Evolutionary conservation across 2,329 filamentous ascomycete species (phyloP).

Genomic region (Chaetomium sp.): DNA sequence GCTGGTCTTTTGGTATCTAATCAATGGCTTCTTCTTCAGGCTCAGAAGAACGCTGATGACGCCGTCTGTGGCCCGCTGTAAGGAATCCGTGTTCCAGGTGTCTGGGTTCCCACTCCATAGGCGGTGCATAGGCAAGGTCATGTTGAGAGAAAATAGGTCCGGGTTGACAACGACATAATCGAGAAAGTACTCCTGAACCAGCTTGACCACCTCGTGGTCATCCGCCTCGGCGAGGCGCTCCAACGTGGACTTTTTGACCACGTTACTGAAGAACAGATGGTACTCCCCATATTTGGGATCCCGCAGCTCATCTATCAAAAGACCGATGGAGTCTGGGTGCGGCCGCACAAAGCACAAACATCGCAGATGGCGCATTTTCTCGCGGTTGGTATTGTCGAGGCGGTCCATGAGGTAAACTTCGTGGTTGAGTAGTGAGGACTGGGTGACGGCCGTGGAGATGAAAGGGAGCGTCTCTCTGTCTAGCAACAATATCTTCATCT

Average conservation of each 20-base stretch:
- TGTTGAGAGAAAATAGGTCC: slow-evolving; percentile 77
- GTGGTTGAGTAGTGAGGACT: slow-evolving; percentile 89
- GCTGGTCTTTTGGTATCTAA: slow-evolving; percentile 89
- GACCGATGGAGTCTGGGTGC: slow-evolving; percentile 85
- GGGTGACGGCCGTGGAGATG: slow-evolving; percentile 89
- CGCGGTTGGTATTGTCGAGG: slow-evolving; percentile 78
- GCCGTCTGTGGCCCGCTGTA: slow-evolving; percentile 83
- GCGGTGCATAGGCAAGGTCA: slow-evolving; percentile 64
- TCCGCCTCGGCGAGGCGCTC: slow-evolving; percentile 94
- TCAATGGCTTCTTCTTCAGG: slow-evolving; percentile 93
- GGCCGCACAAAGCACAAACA: slow-evolving; percentile 92
- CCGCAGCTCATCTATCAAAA: slow-evolving; percentile 87
- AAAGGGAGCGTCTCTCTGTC: slow-evolving; percentile 93
- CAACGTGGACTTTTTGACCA: slow-evolving; percentile 91
- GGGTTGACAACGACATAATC: slow-evolving; percentile 95
- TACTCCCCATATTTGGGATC: slow-evolving; percentile 98
- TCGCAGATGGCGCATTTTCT: slow-evolving; percentile 96
- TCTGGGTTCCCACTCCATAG: slow-evolving; percentile 81
- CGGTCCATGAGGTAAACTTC: slow-evolving; percentile 98
- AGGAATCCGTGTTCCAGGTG: slow-evolving; percentile 80
- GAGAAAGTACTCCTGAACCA: slow-evolving; percentile 91
- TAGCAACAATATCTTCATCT: slow-evolving; percentile 97
- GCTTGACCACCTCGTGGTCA: slow-evolving; percentile 92
- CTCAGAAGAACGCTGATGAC: slow-evolving; percentile 77
- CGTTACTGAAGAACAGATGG: slow-evolving; percentile 94